Evolutionary conservation across 108 stramenopile species (phyloP).

Genomic region (Nitzschia inconspicua): DNA sequence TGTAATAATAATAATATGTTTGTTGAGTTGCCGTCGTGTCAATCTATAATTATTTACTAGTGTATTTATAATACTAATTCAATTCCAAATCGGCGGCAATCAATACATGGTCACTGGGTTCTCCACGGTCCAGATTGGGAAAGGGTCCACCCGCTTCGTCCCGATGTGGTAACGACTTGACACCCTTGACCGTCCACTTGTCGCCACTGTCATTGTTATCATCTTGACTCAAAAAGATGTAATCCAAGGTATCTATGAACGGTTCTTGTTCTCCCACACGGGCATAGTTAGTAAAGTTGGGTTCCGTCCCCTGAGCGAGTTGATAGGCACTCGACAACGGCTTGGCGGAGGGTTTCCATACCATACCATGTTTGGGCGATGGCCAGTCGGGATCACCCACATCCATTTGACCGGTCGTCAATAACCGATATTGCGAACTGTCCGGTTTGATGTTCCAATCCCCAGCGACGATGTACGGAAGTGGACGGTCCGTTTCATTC

Average conservation of each 20-base stretch:
- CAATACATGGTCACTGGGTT: slow-evolving; percentile 84
- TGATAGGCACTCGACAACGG: slow-evolving; percentile 78
- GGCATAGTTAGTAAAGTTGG: slow-evolving; percentile 93
- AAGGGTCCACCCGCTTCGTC: slow-evolving; percentile 61
- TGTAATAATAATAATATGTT: too few relatives aligned
- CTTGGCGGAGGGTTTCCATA: slow-evolving; percentile 46
- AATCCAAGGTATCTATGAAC: slow-evolving; percentile 92
- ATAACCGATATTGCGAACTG: slow-evolving; percentile 76
- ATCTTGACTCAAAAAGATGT: slow-evolving; percentile 78
- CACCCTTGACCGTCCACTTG: slow-evolving; percentile 55
- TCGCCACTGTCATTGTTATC: too few relatives aligned
- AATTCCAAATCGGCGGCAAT: slow-evolving; percentile 71
- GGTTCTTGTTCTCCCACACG: slow-evolving; percentile 58
- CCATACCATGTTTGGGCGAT: slow-evolving; percentile 50
- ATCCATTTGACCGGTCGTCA: slow-evolving; percentile 79
- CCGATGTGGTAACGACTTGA: slow-evolving; percentile 38
- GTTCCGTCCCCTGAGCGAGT: slow-evolving; percentile 45
- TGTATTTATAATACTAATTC: too few relatives aligned
- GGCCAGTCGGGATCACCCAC: slow-evolving; percentile 32
- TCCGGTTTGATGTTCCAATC: slow-evolving; percentile 92
- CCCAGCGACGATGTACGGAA: slow-evolving; percentile 75
- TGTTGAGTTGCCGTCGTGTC: too few relatives aligned
- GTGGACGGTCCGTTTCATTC: not conserved
- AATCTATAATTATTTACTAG: too few relatives aligned
- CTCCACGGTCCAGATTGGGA: slow-evolving; percentile 53